Evolutionary conservation across 768 basidiomycete genomes (phyloP), one percentile per base, ranked within the genome.

Genomic region (Ephemerocybe angulata): DNA sequence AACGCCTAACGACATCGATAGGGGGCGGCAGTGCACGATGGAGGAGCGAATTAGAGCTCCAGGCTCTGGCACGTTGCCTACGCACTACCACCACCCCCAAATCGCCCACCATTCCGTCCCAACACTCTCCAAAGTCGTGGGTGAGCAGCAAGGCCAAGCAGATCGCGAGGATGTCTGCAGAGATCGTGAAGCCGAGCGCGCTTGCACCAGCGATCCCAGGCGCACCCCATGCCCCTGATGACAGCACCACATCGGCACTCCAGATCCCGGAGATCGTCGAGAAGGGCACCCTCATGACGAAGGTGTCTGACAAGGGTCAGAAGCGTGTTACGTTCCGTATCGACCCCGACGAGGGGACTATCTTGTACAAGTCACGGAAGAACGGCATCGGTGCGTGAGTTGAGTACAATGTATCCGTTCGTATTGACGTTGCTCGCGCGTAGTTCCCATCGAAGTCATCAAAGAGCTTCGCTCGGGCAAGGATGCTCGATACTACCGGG

Each of bases 371-470:
- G 62, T 85, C 85, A 24, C 84, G 78, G 65, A 83, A 81, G 62
- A 70, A 73, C 31, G 75, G 80, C 22, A 76, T 82, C 57, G 82
- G 84, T 86, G 60, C 47, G 83, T 80, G 29, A 44, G 37, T 43
- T 53, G 24, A 24, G 50, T 54, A 40, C 19, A 17, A 46, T 37
- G 10, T 49, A 46, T 12, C 25, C 52, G 52, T 17, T 31, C 21
- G 51, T 53, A 41, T 33, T 41, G 53, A 22, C 37, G 31, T 21
- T 30, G 2, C 25, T 28, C 30, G 40, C 38, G 38, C 51, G 24
- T 38, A 95, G 94, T 96, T 42, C 83, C 87, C 1, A 86, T 97
- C 63, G 91, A 91, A 65, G 79, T 82, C 60, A 90, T 97, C 68
- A 88, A 90, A 52, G 94, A 96, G 65, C 80, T 97, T 28, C 86